Base-by-base conservation (phyloP, 2,329 filamentous ascomycete species). In the Botrytis squamosa region DNA sequence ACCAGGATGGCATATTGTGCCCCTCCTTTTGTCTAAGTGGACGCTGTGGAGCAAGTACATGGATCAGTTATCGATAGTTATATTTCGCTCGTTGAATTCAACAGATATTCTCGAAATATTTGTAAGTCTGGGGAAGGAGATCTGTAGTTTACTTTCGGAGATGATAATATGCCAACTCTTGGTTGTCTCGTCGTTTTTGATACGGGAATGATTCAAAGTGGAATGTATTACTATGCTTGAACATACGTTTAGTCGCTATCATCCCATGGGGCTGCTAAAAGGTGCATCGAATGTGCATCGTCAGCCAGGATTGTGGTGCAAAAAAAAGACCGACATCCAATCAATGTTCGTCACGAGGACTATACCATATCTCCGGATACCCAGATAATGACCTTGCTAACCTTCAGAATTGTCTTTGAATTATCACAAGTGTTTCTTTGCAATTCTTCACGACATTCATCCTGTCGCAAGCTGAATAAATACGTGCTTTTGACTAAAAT, bases 301-400 rank as follows among this genome's bases (percentile, higher is more conserved):
- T 49, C 52, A 44, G 66, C 72, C 60, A 70, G 72, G 72, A 70
- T 73, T 49, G 64, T 49, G 44, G 44, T 63, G 55, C 46, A 62
- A 70, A 3, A 12, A 64, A n/a, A 10, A 44, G 44, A 22, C 44
- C 65, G 70, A 69, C 29, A 68, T 49, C 78, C 78, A 79, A 78
- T 78, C 75, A 74, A 18, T 49, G 4, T 14, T 12, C 60, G 67
- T 77, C 77, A 77, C 76, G 75, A 75, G 76, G 59, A 65, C 71
- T n/a, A 71, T 70, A 33, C 60, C n/a, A 69, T 25, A 59, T 62
- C 20, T 57, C 59, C 42, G 5, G 16, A 55, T 68, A 55, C 25
- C 49, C 25, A 55, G 25, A 1, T 16, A 73, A 55, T 69, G 55
- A 62, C 74, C 62, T 75, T 75, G 67, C 38, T 63, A 38, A 65